Evolutionary conservation across 441 rosid genomes (phyloP), one percentile per base, ranked within the genome.

Genomic region (Erysimum pusillum): DNA sequence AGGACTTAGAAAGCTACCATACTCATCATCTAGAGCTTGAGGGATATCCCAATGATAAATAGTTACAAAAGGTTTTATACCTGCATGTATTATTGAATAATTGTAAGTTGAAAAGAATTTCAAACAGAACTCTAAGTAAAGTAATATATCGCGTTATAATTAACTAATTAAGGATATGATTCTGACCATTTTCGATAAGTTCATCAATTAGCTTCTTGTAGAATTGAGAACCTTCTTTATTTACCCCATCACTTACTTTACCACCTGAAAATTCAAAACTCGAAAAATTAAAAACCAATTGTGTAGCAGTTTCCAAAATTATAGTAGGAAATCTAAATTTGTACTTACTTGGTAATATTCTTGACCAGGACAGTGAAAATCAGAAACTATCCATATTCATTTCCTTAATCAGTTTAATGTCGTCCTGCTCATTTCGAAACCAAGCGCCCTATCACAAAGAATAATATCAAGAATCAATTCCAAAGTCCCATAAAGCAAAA

Each of bases 371-470:
- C 15, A 42, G 15, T 0, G 46, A 42, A 42, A 42, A 42, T 42
- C 46, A 4, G 46, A 42, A 42, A 5, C 46, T 42, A 42, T 42
- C 46, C 46, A 42, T 42, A 13, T 42, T 41, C 76, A 77, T 28
- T 71, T 71, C 72, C 38, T 77, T 77, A 35, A 77, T 56, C 32
- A 71, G 12, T 22, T 71, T 63, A 11, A 77, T 77, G 73, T 77
- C 80, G 14, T 77, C 80, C 80, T 77, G 80, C 15, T 38, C 5
- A 9, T 13, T 36, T 42, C 10, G 15, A 95, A 95, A 54, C 99
- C 99, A 65, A 96, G 99, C 52, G 99, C 96, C 97, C 99, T 93
- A 87, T 60, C 62, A 77, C 14, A 35, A 4, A 76, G 48, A 76
- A 18, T 61, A 44, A 53, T 1, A 5, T 71, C 46, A 56, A 49